These are phyloP conservation scores for Daldinia childiae DNA, from an alignment of 495 filamentous ascomycete species.

Conservation along the genomic window DNA sequence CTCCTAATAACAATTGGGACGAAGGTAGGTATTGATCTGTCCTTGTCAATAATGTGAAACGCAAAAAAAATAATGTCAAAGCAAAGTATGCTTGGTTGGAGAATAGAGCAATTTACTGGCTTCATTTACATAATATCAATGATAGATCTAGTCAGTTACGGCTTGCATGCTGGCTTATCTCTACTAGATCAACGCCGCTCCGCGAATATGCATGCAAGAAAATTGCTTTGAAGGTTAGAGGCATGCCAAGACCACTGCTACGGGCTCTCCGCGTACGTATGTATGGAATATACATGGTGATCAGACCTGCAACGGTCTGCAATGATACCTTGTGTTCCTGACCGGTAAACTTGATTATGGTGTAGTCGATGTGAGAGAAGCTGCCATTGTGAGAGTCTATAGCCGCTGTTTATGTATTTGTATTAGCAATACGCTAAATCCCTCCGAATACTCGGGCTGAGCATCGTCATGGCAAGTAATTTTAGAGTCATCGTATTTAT, in stretches of 20 bases:
- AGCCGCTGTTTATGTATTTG: background rate
- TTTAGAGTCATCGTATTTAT: background rate
- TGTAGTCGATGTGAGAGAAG: conserved; percentile 23
- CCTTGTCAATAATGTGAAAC: background rate
- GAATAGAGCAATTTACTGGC: background rate
- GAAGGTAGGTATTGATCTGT: background rate
- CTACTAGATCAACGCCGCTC: background rate
- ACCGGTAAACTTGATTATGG: conserved; percentile 20
- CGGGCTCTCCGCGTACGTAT: conserved; percentile 17
- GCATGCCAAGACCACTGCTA: conserved; percentile 33
- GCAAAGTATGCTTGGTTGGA: background rate
- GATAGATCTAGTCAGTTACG: background rate
- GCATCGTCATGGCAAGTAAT: background rate
- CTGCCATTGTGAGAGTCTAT: conserved; percentile 4
- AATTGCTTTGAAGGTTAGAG: conserved; percentile 15
- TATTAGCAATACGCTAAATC: conserved; percentile 3
- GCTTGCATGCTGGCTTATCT: background rate
- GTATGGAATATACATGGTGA: conserved; percentile 6
- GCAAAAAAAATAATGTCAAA: background rate
- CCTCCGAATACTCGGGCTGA: background rate
- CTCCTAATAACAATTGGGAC: background rate
- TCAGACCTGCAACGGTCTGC: conserved; percentile 26
- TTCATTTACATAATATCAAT: background rate
- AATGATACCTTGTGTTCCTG: conserved; percentile 27
- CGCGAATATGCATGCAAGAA: background rate